phyloP scores from a whole-genome alignment of 768 basidiomycete species.

The Rhizopogon vesiculosus region DNA sequence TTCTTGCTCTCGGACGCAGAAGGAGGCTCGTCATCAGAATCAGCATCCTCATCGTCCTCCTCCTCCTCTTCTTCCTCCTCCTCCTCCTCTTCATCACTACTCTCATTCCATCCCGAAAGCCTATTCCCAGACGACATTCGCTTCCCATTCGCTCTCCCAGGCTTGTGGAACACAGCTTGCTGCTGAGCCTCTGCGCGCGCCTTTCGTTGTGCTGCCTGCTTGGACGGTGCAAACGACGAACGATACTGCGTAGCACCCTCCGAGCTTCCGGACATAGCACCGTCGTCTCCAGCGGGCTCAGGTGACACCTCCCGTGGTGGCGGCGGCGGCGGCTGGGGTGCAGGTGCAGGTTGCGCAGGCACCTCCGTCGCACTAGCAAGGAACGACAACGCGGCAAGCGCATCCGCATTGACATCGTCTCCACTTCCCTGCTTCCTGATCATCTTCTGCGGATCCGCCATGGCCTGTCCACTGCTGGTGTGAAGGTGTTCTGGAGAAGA shows the following conservation, averaged over 20 bases:
- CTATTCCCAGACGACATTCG: constrained; percentile 38
- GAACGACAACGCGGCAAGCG: constrained; percentile 74
- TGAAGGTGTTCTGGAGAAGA: constrained; percentile 26
- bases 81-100: constrained; percentile 81
- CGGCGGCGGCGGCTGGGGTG: constrained; percentile 15
- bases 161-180: constrained; percentile 71
- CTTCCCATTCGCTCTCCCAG: constrained; percentile 51
- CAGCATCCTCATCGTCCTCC: constrained; percentile 59
- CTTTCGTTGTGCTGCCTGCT: constrained; percentile 78
- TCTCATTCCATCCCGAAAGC: constrained; percentile 51
- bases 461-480: constrained; percentile 30
- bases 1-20: constrained; percentile 28
- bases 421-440: constrained; percentile 18
- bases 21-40: constrained; percentile 49
- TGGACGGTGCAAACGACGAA: constrained; percentile 87
- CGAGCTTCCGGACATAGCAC: constrained; percentile 12
- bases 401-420: constrained; percentile 61
- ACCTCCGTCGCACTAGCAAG: constrained; percentile 40
- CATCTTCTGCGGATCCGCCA: constrained; percentile 16
- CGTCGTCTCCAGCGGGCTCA: constrained; percentile 29
- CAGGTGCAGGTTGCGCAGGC: constrained; percentile 8
- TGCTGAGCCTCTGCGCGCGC: constrained; percentile 80
- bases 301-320: constrained; percentile 24
- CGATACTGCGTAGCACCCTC: constrained; percentile 45
- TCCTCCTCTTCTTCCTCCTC: constrained; percentile 79